Base-by-base conservation (phyloP, 495 filamentous ascomycete species). In the Haplographium delicatum region DNA sequence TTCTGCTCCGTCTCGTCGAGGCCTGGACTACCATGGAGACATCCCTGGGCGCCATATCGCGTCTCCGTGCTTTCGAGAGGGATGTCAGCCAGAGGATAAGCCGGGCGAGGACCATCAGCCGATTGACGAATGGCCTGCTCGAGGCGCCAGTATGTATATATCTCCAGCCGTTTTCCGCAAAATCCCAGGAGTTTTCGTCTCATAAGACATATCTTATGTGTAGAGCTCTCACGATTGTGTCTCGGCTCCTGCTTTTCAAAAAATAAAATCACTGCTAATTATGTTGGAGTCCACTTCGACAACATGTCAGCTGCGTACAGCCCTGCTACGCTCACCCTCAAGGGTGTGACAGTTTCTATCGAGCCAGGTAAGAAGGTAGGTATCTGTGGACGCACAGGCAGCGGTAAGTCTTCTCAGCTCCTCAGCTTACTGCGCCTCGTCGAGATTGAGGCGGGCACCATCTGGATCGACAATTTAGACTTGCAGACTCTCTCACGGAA, bases 101-200 rank as follows among this genome's bases (percentile, higher is more conserved):
- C 16, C 62, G 26, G 41, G 56, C 5, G 57, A 62, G 38, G 27
- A 35, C 15, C 58, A 48, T 4, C 68, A 67, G 65, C 69, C 69
- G 4, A 19, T 39, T 2, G 46, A 26, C 55, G 57, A 68, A 45
- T 62, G 39, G n/a, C 42, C 42, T 44, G 42, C 7, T 25, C 1
- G 16, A 44, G 42, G 42, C 30, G 42, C 42, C 20, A 69, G 81
- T 38, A 76, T 80, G 44, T 71, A n/a, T n/a, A n/a, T n/a, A n/a
- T n/a, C n/a, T 69, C 7, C 43, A 76, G 16, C 70, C 74, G 47
- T 57, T 79, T 39, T 66, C 68, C 24, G 68, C 60, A 4, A 27
- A 42, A 38, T 53, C 47, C 43, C 28, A 30, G 50, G 47, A 53
- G n/a, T n/a, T n/a, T n/a, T n/a, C n/a, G n/a, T n/a, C n/a, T n/a